Evolutionary conservation across 805 yeast species (phyloP).

Genomic region (Cyberlindnera amylophila): DNA sequence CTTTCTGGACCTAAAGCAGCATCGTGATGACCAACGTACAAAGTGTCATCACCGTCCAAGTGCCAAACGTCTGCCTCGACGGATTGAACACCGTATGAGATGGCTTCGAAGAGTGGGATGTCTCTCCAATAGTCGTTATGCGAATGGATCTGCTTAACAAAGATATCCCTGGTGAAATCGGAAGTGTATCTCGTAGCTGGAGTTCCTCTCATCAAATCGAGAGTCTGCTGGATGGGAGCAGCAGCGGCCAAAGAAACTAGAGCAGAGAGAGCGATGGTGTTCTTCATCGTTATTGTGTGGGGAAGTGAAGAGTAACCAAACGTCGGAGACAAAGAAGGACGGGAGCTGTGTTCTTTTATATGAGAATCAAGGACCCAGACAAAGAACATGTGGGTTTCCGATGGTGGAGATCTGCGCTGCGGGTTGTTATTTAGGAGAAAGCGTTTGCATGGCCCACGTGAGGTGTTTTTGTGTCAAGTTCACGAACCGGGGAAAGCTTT

Average conservation of each 20-base stretch:
- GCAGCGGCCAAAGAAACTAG: slow-evolving; percentile 7
- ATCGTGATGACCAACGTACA: slow-evolving; percentile 65
- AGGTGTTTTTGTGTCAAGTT: neutral
- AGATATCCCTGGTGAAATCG: slow-evolving; percentile 24
- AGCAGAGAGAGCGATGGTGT: slow-evolving; percentile 2
- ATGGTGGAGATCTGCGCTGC: neutral
- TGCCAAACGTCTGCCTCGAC: slow-evolving; percentile 69
- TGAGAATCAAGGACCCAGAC: too few relatives aligned
- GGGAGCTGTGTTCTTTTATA: neutral
- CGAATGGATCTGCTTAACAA: slow-evolving; percentile 48
- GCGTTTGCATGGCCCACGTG: too few relatives aligned
- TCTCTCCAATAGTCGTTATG: slow-evolving; percentile 74
- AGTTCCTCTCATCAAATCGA: slow-evolving; percentile 16
- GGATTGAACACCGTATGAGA: slow-evolving; percentile 49
- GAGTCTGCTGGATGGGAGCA: slow-evolving; percentile 19
- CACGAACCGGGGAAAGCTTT: too few relatives aligned
- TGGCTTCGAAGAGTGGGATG: slow-evolving; percentile 56
- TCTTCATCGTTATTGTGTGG: slow-evolving; percentile 1
- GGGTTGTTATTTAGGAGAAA: neutral
- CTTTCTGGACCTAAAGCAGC: slow-evolving; percentile 42
- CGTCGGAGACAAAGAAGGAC: neutral
- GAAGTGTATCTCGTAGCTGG: slow-evolving; percentile 18
- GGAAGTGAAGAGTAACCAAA: neutral
- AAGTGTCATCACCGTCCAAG: slow-evolving; percentile 29
- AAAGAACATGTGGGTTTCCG: too few relatives aligned